Conservation (phyloP, 176 grass and related monocot genomes). For the Avena sativa region DNA sequence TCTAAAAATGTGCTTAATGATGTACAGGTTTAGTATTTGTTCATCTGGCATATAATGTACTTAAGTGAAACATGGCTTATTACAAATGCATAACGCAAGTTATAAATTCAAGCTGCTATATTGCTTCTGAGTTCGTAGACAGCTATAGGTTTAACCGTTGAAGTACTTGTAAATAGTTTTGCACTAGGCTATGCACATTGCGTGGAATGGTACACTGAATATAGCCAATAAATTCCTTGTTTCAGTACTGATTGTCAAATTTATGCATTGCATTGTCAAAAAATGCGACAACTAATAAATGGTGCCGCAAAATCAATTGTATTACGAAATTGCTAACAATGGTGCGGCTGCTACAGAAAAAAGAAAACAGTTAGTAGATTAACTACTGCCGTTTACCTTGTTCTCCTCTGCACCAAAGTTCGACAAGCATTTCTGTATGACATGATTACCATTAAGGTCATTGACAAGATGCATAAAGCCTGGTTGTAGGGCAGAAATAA, state of each 20-base stretch:
- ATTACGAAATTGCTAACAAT: not conserved
- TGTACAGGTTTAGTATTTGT: not conserved
- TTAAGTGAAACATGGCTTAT: conserved; percentile 21
- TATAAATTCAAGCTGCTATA: conserved; percentile 1
- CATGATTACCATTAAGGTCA: conserved; percentile 91
- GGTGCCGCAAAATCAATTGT: not conserved
- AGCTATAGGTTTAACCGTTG: not conserved
- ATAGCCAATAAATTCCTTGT: conserved; percentile 27
- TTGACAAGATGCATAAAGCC: conserved; percentile 74
- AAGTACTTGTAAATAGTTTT: not conserved
- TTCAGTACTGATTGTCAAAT: not conserved
- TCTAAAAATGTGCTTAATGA: conserved; percentile 7
- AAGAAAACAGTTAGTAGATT: not conserved
- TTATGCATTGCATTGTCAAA: not conserved
- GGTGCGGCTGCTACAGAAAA: not conserved
- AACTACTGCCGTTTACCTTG: conserved; percentile 58
- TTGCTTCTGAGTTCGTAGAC: not conserved
- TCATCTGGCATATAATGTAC: not conserved
- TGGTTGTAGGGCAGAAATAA: conserved; percentile 66
- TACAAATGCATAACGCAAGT: not conserved
- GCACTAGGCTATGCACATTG: conserved; percentile 8
- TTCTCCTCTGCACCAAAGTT: conserved; percentile 76
- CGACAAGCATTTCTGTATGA: conserved; percentile 80
- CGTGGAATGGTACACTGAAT: not conserved
- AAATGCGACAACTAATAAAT: not conserved